These are phyloP conservation scores for Ramaria sp. DNA, from an alignment of 768 basidiomycete species.

Conservation along the genomic window DNA sequence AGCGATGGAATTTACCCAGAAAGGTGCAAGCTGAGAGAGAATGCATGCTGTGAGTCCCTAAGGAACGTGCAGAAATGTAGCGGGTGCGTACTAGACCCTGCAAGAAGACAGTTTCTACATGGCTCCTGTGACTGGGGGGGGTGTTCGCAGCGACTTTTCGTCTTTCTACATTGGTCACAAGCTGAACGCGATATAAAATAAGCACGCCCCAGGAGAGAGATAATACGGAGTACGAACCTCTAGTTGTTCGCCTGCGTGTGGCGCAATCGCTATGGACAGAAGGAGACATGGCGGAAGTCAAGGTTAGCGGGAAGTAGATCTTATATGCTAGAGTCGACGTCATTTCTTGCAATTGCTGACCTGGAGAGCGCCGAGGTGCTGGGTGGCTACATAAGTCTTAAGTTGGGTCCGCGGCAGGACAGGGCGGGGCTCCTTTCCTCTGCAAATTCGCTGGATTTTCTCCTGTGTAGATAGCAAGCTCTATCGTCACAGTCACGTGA, in stretches of 20 bases:
- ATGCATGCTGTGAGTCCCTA: not conserved
- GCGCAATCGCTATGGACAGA: not conserved
- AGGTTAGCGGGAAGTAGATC: not conserved
- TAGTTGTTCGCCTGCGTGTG: slow-evolving; percentile 6
- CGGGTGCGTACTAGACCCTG: slow-evolving; percentile 5
- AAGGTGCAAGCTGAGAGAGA: not conserved
- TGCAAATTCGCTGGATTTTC: not conserved
- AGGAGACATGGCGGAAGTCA: not conserved
- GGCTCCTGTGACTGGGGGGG: slow-evolving; percentile 11
- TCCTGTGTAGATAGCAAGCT: not conserved
- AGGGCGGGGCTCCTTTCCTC: too few relatives aligned
- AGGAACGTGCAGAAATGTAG: not conserved
- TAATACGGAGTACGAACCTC: not conserved
- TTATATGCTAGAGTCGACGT: not conserved
- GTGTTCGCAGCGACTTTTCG: slow-evolving; percentile 18
- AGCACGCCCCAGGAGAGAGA: not conserved
- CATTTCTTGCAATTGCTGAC: not conserved
- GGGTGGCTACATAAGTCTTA: not conserved
- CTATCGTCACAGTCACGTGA: too few relatives aligned
- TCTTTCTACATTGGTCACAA: slow-evolving; percentile 18
- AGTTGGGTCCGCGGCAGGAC: too few relatives aligned
- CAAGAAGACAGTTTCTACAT: slow-evolving; percentile 15
- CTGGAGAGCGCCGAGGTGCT: not conserved
- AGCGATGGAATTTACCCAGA: not conserved
- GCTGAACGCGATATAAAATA: slow-evolving; percentile 9